Conservation (phyloP, 1,139 yeast species). For the Hyphopichia fennica region DNA sequence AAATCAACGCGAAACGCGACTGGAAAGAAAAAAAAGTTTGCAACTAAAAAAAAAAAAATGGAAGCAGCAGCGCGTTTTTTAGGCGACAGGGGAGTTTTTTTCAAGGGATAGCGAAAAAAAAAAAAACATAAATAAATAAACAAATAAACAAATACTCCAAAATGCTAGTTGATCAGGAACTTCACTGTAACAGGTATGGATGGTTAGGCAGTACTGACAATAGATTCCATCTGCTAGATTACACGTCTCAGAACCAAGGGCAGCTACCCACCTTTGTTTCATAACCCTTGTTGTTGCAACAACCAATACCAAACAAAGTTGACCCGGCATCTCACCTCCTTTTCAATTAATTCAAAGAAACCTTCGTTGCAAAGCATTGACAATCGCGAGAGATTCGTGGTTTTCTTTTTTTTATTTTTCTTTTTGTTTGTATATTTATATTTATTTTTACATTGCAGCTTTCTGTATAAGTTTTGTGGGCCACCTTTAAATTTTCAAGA, state of each 20-base stretch:
- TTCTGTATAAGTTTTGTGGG: too few species aligned
- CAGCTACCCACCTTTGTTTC: too few species aligned
- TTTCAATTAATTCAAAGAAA: too few species aligned
- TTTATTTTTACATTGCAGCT: too few species aligned
- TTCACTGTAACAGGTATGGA: too few species aligned
- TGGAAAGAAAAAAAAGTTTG: neutral
- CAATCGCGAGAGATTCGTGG: neutral
- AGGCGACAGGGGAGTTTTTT: neutral
- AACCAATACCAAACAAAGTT: neutral
- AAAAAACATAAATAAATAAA: neutral
- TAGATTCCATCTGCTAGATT: neutral
- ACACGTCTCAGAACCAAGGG: too few species aligned
- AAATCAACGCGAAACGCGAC: neutral
- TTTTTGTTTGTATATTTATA: too few species aligned
- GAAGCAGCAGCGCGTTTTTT: neutral
- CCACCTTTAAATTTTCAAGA: too few species aligned
- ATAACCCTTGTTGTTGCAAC: neutral
- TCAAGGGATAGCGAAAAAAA: too few species aligned
- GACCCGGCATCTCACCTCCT: neutral
- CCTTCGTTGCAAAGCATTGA: too few species aligned
- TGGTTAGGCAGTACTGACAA: too few species aligned
- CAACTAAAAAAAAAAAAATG: slow-evolving; percentile 1
- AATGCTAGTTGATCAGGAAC: too few species aligned
- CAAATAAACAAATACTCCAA: neutral
- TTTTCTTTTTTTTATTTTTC: neutral